phyloP scores from a whole-genome alignment of 1,139 yeast genomes.

The Pichia sp. region DNA sequence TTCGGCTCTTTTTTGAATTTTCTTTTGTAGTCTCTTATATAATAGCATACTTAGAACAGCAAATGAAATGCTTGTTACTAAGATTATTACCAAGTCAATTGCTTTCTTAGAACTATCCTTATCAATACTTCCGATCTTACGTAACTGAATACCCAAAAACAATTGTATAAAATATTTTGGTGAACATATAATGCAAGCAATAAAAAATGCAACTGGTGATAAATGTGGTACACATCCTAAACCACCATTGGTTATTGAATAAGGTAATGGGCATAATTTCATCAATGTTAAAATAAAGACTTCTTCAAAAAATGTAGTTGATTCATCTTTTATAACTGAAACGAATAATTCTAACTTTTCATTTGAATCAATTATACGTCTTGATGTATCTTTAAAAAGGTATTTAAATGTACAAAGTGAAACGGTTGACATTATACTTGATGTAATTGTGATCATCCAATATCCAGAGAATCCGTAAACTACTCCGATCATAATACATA shows the following conservation, averaged over 20 bases:
- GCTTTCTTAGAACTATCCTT: slow-evolving; percentile 35
- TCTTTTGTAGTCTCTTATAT: slow-evolving; percentile 47
- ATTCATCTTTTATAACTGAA: slow-evolving; percentile 59
- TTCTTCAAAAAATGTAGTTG: slow-evolving; percentile 41
- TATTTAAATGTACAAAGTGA: slow-evolving; percentile 67
- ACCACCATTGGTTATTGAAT: slow-evolving; percentile 88
- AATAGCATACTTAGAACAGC: slow-evolving; percentile 63
- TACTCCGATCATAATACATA: slow-evolving; percentile 70
- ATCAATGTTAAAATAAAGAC: slow-evolving; percentile 63
- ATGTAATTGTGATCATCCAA: slow-evolving; percentile 64
- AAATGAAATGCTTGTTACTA: slow-evolving; percentile 53
- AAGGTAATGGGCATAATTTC: slow-evolving; percentile 87
- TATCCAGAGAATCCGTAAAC: slow-evolving; percentile 81
- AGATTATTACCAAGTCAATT: slow-evolving; percentile 58
- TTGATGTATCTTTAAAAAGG: slow-evolving; percentile 52
- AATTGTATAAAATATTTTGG: slow-evolving; percentile 77
- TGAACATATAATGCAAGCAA: slow-evolving; percentile 72
- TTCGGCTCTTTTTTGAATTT: slow-evolving; percentile 29
- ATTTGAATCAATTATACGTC: slow-evolving; percentile 42
- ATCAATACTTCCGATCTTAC: slow-evolving; percentile 58
- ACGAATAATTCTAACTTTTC: slow-evolving; percentile 70
- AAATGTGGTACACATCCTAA: slow-evolving; percentile 80
- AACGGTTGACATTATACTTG: slow-evolving; percentile 65
- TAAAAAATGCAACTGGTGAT: slow-evolving; percentile 50
- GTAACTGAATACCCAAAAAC: slow-evolving; percentile 75